These are phyloP conservation scores for Arthrobotrys entomopaga DNA, from an alignment of 2,329 filamentous ascomycete genomes.

Conservation along the genomic window DNA sequence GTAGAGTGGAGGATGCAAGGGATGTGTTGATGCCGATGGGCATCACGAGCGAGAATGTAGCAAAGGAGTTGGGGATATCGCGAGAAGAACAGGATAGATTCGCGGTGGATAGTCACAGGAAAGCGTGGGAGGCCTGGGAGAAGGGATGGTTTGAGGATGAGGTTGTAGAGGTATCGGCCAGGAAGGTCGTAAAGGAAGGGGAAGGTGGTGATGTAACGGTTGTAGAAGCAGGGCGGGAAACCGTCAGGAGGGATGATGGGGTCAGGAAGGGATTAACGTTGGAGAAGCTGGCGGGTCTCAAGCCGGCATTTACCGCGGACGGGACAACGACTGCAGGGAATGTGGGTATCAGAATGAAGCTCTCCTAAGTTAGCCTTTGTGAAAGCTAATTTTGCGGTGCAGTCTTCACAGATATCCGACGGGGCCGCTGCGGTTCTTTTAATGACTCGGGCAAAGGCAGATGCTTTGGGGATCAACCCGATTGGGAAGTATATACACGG, in stretches of 20 bases:
- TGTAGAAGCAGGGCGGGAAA: constrained; percentile 72
- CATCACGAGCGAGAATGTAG: constrained; percentile 87
- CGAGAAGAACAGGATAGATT: constrained; percentile 84
- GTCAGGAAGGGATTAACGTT: constrained; percentile 75
- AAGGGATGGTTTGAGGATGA: constrained; percentile 78
- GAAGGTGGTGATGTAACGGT: constrained; percentile 63
- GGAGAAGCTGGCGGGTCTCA: constrained; percentile 80
- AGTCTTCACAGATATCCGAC: constrained; percentile 81
- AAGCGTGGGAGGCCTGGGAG: constrained; percentile 76
- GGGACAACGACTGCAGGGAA: constrained; percentile 88
- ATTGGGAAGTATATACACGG: constrained; percentile 85
- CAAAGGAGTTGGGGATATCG: constrained; percentile 76
- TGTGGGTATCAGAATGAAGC: constrained; percentile 55
- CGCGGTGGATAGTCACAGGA: constrained; percentile 77
- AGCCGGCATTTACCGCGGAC: constrained; percentile 81
- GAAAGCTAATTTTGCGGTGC: not conserved
- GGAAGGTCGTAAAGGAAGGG: constrained; percentile 72
- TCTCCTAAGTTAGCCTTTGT: constrained; percentile 4
- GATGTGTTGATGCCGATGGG: constrained; percentile 98
- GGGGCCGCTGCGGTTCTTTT: constrained; percentile 85
- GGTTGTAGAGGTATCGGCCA: constrained; percentile 77
- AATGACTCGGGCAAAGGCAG: constrained; percentile 84
- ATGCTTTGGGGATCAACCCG: constrained; percentile 77
- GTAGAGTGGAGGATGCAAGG: constrained; percentile 73
- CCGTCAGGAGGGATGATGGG: constrained; percentile 79